Base-by-base conservation (phyloP, 1,284 basidiomycete species). In the Abortiporus biennis region DNA sequence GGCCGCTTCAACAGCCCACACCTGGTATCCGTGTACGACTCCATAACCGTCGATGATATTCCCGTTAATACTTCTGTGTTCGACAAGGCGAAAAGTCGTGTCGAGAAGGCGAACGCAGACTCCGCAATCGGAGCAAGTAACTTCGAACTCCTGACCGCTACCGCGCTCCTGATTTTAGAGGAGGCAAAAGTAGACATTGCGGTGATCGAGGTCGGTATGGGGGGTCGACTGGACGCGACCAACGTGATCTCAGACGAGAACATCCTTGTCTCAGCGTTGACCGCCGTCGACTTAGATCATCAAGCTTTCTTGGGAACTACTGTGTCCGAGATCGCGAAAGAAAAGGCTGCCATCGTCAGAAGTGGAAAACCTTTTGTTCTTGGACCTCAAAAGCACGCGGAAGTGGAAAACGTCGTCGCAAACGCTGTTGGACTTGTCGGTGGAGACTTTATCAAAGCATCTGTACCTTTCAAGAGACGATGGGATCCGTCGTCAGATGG, bases 1-100 rank as follows among this genome's bases (percentile, higher is more conserved):
- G 95, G 88, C 3, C 75, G 89, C 23, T 99, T 92, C 73, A 98
- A 95, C 63, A 90, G 83, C 50, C 96, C 96, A 0, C 94, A 98
- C 60, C 80, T 99, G 4, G 63, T 94, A 44, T 74, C 82, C 17
- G 68, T 87, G 5, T 67, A 78, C 44, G 95, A 99, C 61, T 85
- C 74, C 46, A 90, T 97, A 48, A 67, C 72, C 0, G 69, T 98
- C 51, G 68, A 86, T 50, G 75, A 76, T 38, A 40, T 64, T 6
- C 71, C 82, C 9, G 71, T 92, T 6, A 58, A 70, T 0, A 55
- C 58, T 2, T 56, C 64, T 0, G 51, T 64, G 1, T 98, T 90
- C 59, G 53, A 64, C 6, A 41, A 56, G n/a, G 71, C 69, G 1
- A 70, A 72, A 38, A 51, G 52, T 1, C 57, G 68, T 2, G 77